A percentile compares a stretch with the other conserved stretches of the same genome.
These are phyloP conservation scores for Cyamopsis tetragonoloba DNA, from an alignment of 306 rosid species.

Conservation along the genomic window DNA sequence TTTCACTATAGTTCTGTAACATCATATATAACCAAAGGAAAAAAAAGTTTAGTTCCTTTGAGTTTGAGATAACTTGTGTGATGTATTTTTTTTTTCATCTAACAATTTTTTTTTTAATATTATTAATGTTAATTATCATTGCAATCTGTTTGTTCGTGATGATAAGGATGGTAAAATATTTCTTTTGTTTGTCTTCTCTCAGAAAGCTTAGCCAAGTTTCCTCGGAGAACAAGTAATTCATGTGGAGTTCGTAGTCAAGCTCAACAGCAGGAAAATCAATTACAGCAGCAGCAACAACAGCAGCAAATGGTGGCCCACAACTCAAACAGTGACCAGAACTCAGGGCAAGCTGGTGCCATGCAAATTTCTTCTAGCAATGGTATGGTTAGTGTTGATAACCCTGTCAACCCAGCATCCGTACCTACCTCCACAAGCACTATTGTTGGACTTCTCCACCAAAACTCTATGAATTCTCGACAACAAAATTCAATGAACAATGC, in stretches of 20 bases:
- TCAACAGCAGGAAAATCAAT: constrained; percentile 65
- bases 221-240: constrained; percentile 71
- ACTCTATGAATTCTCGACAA: constrained; percentile 86
- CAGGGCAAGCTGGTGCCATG: constrained; percentile 50
- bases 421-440: constrained; percentile 85
- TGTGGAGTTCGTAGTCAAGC: constrained; percentile 61
- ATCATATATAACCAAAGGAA: background rate
- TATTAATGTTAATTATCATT: background rate
- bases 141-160: constrained; percentile 14
- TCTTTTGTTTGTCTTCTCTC: constrained; percentile 21
- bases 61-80: background rate
- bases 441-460: constrained; percentile 94
- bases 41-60: background rate
- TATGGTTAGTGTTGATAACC: constrained; percentile 59
- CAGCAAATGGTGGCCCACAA: constrained; percentile 51
- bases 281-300: constrained; percentile 44
- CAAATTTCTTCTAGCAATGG: constrained; percentile 78
- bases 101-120: background rate
- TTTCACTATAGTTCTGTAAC: no score
- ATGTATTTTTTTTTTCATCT: no score
- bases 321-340: constrained; percentile 50
- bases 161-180: background rate
- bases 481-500: constrained; percentile 71
- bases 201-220: constrained; percentile 93
- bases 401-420: constrained; percentile 61